Evolutionary conservation across 31 red algal genomes (phyloP).

Genomic region (Porphyra umbilicalis): DNA sequence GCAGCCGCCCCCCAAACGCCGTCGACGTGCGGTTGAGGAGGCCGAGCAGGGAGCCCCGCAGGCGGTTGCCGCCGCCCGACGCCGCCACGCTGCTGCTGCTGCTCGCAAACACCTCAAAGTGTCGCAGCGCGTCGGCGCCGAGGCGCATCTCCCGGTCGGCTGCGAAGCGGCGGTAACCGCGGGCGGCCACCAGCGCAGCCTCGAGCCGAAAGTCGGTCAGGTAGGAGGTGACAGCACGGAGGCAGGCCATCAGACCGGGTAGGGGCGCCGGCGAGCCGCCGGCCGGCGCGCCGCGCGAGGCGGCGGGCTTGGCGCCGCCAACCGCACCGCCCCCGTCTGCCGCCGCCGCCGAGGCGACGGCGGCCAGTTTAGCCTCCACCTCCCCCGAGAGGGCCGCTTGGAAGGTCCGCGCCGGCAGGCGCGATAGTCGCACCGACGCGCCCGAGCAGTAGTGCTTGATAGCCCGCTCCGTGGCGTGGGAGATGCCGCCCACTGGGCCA

Average conservation of each 20-base stretch:
- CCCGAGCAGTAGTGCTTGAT: neutral
- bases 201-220: constrained; percentile 50
- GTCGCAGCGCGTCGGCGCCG: constrained; percentile 38
- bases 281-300: neutral
- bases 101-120: constrained; percentile 53
- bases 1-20: constrained; percentile 40
- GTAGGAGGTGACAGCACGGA: constrained; percentile 40
- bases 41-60: constrained; percentile 34
- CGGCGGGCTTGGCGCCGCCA: neutral
- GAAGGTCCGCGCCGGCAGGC: neutral
- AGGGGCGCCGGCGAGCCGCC: neutral
- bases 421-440: neutral
- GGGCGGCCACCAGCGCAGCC: constrained; percentile 18
- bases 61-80: constrained; percentile 33
- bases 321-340: neutral
- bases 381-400: neutral
- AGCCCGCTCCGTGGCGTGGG: neutral
- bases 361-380: neutral
- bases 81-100: neutral
- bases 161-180: constrained; percentile 19
- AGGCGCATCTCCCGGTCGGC: constrained; percentile 33
- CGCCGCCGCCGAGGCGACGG: neutral
- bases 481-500: neutral
- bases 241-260: constrained; percentile 14
- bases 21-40: constrained; percentile 42